These are phyloP conservation scores for Nicotiana rustica DNA, from an alignment of 305 asterid species.

Conservation along the genomic window DNA sequence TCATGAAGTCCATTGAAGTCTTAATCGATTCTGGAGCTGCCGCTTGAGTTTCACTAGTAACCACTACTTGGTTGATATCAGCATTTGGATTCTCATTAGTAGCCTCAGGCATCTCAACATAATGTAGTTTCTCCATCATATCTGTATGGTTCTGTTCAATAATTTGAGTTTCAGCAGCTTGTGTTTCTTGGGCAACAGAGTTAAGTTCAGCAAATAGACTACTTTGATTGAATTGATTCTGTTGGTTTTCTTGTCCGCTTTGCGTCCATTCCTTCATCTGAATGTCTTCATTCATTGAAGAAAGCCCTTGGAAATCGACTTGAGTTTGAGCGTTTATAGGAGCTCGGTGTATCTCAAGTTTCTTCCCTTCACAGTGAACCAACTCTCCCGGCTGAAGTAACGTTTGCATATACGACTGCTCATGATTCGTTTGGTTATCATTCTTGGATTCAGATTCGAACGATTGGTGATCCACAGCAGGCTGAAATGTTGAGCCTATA, in stretches of 20 bases:
- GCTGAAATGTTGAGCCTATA: constrained; percentile 34
- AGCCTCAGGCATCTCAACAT: constrained; percentile 21
- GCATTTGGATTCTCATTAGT: constrained; percentile 42
- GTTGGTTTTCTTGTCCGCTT: constrained; percentile 35
- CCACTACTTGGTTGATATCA: constrained; percentile 52
- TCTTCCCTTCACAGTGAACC: background rate
- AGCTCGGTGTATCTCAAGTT: constrained; percentile 30
- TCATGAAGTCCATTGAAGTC: constrained; percentile 46
- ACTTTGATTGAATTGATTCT: constrained; percentile 43
- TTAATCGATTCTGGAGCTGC: constrained; percentile 46
- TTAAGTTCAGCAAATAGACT: constrained; percentile 44
- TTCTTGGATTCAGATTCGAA: constrained; percentile 30
- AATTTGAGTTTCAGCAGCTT: constrained; percentile 32
- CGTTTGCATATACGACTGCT: background rate
- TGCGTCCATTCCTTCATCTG: constrained; percentile 37
- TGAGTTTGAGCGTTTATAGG: constrained; percentile 20
- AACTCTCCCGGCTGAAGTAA: constrained; percentile 19
- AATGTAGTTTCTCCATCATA: background rate
- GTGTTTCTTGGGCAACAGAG: constrained; percentile 37
- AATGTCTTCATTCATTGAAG: constrained; percentile 16
- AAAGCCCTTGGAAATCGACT: background rate
- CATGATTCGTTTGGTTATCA: background rate
- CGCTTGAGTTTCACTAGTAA: constrained; percentile 54
- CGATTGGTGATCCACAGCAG: constrained; percentile 25
- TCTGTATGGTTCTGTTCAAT: too few relatives aligned